Percentiles rank a stretch among this genome's conserved stretches.
Conservation (phyloP, 495 filamentous ascomycete genomes). For the Venustampulla echinocandica region DNA sequence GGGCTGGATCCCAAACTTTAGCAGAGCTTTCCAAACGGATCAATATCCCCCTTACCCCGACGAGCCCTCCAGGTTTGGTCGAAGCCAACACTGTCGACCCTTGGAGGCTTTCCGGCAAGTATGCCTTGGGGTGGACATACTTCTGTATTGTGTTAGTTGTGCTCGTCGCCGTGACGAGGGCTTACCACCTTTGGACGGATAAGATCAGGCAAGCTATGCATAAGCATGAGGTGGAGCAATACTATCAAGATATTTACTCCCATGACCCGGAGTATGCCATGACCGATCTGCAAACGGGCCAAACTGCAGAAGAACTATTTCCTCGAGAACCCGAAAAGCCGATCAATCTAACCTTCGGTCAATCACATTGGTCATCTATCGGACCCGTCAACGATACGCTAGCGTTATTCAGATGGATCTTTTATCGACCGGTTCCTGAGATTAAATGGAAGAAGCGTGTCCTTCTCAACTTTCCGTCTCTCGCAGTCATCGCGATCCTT, state of each 20-base stretch:
- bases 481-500: conserved; percentile 58
- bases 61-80: conserved; percentile 59
- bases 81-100: conserved; percentile 71
- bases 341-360: conserved; percentile 41
- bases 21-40: conserved; percentile 59
- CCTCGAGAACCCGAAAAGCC: conserved; percentile 47
- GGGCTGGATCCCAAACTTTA: conserved; percentile 14
- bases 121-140: conserved; percentile 80
- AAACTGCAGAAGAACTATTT: conserved; percentile 59
- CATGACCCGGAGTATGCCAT: conserved; percentile 62
- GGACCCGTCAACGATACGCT: conserved; percentile 64
- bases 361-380: conserved; percentile 61
- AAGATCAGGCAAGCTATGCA: conserved; percentile 76
- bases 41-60: conserved; percentile 58
- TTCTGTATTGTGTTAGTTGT: conserved; percentile 66
- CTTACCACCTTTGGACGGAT: conserved; percentile 81
- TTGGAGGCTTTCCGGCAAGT: conserved; percentile 74
- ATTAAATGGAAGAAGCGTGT: conserved; percentile 50
- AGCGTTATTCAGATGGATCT: conserved; percentile 72
- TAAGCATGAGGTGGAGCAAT: conserved; percentile 59
- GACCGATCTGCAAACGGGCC: conserved; percentile 57
- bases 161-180: conserved; percentile 52
- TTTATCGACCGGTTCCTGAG: conserved; percentile 74
- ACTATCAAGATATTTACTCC: conserved; percentile 31
- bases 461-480: conserved; percentile 66